Conservation (phyloP, 441 rosid species). For the Populus hybrid region DNA sequence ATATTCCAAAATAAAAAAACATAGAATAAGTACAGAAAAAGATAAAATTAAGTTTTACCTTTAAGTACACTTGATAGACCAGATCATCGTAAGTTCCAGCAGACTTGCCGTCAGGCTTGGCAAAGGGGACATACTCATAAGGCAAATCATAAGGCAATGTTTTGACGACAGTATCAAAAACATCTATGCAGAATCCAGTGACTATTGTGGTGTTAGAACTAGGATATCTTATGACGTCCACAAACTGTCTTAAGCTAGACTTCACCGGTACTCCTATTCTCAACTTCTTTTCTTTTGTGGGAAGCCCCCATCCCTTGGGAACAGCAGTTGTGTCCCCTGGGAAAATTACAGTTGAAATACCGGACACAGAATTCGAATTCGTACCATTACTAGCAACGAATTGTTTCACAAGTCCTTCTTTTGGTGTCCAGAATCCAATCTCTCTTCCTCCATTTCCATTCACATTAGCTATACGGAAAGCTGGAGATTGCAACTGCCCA, state of each 20-base stretch:
- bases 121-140: too few species aligned
- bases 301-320: constrained; percentile 18
- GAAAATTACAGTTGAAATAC: constrained; percentile 55
- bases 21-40: neutral
- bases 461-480: too few species aligned
- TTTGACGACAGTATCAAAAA: too few species aligned
- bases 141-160: too few species aligned
- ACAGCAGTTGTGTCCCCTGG: constrained; percentile 30
- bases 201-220: neutral
- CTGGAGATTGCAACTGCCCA: too few species aligned
- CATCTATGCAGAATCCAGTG: too few species aligned
- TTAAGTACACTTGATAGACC: neutral
- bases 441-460: too few species aligned
- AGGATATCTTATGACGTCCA: neutral
- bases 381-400: too few species aligned
- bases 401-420: constrained; percentile 36
- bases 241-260: constrained; percentile 29
- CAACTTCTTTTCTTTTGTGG: constrained; percentile 6
- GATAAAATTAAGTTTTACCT: neutral
- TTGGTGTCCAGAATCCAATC: constrained; percentile 36
- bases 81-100: too few species aligned
- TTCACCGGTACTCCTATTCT: constrained; percentile 29
- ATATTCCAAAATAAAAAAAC: too few species aligned
- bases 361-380: too few species aligned
- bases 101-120: too few species aligned